Percentiles rank a stretch among this genome's conserved stretches.
Evolutionary conservation across 75 land plant species (phyloP).

Genomic region (Pinus taeda): DNA sequence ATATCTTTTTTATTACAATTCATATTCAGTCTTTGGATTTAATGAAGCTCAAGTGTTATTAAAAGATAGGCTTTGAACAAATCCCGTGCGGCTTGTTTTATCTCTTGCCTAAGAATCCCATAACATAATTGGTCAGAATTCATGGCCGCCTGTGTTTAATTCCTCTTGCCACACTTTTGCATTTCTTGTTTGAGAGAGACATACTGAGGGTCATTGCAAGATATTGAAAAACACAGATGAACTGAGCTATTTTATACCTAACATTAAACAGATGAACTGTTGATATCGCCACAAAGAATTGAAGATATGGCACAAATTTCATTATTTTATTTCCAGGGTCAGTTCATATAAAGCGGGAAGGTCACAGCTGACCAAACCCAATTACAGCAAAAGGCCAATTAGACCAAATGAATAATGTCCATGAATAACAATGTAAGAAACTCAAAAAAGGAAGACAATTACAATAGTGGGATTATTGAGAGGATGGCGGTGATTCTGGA

Average conservation of each 20-base stretch:
- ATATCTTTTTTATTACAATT: no score
- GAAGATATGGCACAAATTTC: background rate
- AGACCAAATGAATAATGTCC: constrained; percentile 5
- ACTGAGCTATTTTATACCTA: background rate
- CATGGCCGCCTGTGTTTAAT: background rate
- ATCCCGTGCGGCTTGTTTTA: background rate
- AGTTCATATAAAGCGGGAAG: background rate
- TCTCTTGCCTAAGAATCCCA: constrained; percentile 1
- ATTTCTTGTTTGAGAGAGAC: background rate
- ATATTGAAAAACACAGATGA: background rate
- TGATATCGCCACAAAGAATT: background rate
- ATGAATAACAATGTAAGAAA: background rate
- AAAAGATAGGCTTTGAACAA: no score
- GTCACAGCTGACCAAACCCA: background rate
- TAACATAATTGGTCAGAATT: background rate
- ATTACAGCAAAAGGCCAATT: background rate
- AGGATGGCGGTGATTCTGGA: background rate
- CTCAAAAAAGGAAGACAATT: background rate
- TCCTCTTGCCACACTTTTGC: background rate
- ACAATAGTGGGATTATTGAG: constrained; percentile 5
- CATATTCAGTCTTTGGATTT: no score
- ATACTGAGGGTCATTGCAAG: constrained; percentile 1
- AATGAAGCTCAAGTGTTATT: no score
- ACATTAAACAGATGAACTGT: background rate
- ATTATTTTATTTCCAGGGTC: background rate